Conservation (phyloP, 2,329 filamentous ascomycete genomes). For the Helotiales sp. region DNA sequence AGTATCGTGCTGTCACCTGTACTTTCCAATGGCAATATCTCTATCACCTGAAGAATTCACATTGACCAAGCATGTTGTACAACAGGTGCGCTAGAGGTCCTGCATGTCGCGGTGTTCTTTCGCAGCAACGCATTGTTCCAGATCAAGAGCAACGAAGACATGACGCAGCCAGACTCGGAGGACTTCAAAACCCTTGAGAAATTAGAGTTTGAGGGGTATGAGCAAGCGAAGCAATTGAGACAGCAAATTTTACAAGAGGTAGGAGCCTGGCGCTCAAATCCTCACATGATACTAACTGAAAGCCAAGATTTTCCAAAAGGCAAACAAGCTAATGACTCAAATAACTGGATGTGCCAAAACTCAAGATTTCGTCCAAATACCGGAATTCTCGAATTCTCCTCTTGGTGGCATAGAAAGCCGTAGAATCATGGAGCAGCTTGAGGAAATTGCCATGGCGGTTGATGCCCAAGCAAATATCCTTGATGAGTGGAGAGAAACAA, state of each 20-base stretch:
- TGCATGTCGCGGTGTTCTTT: conserved; percentile 84
- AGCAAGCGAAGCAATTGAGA: conserved; percentile 74
- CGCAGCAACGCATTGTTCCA: conserved; percentile 82
- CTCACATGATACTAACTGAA: conserved; percentile 19
- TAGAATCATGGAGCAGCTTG: conserved; percentile 64
- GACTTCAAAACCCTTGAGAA: conserved; percentile 67
- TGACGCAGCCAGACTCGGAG: conserved; percentile 66
- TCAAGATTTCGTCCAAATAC: conserved; percentile 62
- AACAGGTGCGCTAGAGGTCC: conserved; percentile 74
- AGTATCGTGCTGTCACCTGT: no score
- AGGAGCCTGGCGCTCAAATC: conserved; percentile 12
- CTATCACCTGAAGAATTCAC: no score
- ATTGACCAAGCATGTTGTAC: no score
- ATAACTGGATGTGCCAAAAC: conserved; percentile 54
- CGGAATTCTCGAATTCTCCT: conserved; percentile 55
- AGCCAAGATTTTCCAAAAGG: conserved; percentile 47
- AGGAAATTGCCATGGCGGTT: conserved; percentile 63
- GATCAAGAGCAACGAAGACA: conserved; percentile 68
- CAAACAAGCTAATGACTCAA: conserved; percentile 61
- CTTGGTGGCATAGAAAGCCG: conserved; percentile 72
- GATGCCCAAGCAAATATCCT: conserved; percentile 72
- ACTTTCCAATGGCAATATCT: no score
- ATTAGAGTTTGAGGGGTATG: conserved; percentile 72
- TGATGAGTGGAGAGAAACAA: conserved; percentile 71
- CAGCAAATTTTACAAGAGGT: conserved; percentile 71